Conservation (phyloP, 2,329 filamentous ascomycete species). For the Cordyceps tenuipes region DNA sequence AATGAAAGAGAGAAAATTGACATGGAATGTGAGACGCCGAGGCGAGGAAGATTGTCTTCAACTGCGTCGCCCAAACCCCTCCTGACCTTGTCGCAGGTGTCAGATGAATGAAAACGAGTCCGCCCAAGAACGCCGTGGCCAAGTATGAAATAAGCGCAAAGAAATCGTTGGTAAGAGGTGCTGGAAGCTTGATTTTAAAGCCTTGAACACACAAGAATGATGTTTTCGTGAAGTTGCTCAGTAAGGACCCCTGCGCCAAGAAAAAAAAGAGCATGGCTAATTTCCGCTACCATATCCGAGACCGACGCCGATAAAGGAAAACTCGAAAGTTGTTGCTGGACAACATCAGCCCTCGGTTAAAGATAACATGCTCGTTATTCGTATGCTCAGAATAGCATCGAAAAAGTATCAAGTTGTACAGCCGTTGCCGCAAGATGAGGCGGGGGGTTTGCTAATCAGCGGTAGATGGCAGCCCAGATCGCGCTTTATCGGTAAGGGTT, state of each 20-base stretch:
- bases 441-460: too few species aligned
- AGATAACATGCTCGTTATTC: background rate
- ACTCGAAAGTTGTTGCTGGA: background rate
- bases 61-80: background rate
- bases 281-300: background rate
- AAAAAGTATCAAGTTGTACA: background rate
- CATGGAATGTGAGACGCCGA: background rate
- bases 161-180: background rate
- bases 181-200: background rate
- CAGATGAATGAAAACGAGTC: background rate
- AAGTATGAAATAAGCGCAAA: background rate
- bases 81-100: background rate
- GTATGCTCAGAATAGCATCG: background rate
- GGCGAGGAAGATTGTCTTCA: background rate
- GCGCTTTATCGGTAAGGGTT: slow-evolving; percentile 4
- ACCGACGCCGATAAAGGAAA: background rate
- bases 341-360: background rate
- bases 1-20: background rate
- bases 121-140: slow-evolving; percentile 4
- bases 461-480: background rate
- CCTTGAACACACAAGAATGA: background rate
- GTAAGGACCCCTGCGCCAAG: background rate
- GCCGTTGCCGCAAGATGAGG: background rate
- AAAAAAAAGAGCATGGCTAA: background rate
- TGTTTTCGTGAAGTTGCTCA: background rate